phyloP scores from a whole-genome alignment of 2,329 filamentous ascomycete genomes.

The Fusarium nurragi region DNA sequence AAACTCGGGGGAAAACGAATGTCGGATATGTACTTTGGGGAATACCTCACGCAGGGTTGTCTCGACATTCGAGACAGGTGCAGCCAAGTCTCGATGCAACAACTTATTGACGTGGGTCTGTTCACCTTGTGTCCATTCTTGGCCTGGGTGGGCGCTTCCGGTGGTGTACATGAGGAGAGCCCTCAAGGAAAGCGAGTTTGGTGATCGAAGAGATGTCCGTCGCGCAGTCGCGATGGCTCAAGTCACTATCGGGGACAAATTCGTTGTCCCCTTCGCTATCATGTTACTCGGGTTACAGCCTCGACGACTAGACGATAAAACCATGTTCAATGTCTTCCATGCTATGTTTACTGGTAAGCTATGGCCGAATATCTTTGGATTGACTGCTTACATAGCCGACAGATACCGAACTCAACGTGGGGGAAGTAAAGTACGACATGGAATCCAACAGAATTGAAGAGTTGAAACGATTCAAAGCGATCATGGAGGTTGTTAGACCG shows the following conservation, averaged over 20 bases:
- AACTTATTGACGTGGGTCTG: fast-evolving
- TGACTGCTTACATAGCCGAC: not conserved
- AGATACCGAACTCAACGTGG: not conserved
- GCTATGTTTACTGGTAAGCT: not conserved
- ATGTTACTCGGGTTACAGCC: not conserved
- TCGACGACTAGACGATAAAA: fast-evolving
- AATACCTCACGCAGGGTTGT: not conserved
- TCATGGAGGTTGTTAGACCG: no score
- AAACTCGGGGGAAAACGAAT: no score
- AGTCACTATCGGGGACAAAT: fast-evolving
- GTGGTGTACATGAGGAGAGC: no score
- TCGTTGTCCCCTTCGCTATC: not conserved
- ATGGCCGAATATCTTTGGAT: no score
- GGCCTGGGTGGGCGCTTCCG: fast-evolving
- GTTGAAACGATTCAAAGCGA: no score
- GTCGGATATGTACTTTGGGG: not conserved
- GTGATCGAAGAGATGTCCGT: no score
- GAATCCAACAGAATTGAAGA: no score
- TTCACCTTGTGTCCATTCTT: not conserved
- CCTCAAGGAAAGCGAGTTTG: no score
- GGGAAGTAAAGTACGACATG: no score
- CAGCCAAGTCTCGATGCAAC: not conserved
- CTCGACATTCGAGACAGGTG: fast-evolving
- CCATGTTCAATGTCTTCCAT: not conserved
- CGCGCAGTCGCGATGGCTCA: fast-evolving